phyloP scores from a whole-genome alignment of 2,329 filamentous ascomycete species.

The Sclerotinia subarctica region DNA sequence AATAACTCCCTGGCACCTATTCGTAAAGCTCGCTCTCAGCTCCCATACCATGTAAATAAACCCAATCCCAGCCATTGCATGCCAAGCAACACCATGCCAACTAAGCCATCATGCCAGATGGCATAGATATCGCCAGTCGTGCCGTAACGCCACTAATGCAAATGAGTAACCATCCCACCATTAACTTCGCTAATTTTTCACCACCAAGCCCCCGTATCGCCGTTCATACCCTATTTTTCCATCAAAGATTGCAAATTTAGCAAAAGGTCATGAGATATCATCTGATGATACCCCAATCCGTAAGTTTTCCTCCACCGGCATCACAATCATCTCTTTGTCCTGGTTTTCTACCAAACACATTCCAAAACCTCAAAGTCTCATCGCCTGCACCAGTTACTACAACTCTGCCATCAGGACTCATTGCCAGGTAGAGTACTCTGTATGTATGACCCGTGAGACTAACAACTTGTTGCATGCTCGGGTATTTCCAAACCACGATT shows the following conservation, averaged over 20 bases:
- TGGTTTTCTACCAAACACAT: conserved; percentile 82
- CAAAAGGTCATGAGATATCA: conserved; percentile 38
- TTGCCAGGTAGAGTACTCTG: conserved; percentile 90
- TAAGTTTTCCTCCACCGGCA: conserved; percentile 57
- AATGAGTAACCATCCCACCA: conserved; percentile 13
- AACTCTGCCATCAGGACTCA: conserved; percentile 92
- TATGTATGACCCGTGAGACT: conserved; percentile 96
- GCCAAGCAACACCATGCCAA: conserved; percentile 16
- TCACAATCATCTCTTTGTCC: conserved; percentile 66
- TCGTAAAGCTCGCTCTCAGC: conserved; percentile 14
- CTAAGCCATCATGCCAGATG: conserved; percentile 16
- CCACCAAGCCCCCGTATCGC: neutral
- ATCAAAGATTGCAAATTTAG: conserved; percentile 4
- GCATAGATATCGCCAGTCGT: conserved; percentile 11
- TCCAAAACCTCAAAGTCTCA: conserved; percentile 95
- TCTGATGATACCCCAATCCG: conserved; percentile 82
- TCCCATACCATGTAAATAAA: conserved; percentile 15
- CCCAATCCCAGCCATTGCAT: conserved; percentile 18
- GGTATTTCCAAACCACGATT: conserved; percentile 99
- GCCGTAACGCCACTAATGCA: conserved; percentile 21
- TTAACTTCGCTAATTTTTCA: conserved; percentile 8
- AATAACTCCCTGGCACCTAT: conserved; percentile 18
- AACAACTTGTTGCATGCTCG: conserved; percentile 94
- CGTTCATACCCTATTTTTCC: conserved; percentile 1
- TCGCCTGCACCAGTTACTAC: conserved; percentile 96